These are phyloP conservation scores for Paxillus involutus DNA, from an alignment of 768 basidiomycete species.

Conservation along the genomic window DNA sequence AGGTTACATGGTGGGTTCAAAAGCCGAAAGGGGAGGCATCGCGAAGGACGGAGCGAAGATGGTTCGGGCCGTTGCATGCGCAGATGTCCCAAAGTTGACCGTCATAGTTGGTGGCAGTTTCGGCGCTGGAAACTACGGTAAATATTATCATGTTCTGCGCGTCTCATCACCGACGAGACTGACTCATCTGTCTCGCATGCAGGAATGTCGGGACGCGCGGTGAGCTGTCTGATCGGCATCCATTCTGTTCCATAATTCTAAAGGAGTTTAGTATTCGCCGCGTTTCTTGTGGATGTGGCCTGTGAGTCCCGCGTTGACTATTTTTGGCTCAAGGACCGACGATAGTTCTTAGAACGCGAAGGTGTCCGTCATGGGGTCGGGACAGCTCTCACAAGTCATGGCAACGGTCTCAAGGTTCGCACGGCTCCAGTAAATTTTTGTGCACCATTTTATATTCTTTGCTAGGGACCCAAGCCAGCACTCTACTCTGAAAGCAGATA, in stretches of 20 bases:
- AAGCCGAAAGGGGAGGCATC: conserved; percentile 92
- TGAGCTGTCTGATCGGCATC: conserved; percentile 40
- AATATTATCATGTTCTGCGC: conserved; percentile 1
- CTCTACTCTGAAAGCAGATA: conserved; percentile 69
- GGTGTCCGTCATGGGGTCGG: conserved; percentile 94
- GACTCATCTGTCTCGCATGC: conserved; percentile 6
- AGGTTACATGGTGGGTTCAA: conserved; percentile 96
- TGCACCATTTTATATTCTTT: background rate
- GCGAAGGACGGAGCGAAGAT: conserved; percentile 96
- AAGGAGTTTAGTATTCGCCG: conserved; percentile 71
- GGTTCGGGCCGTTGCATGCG: conserved; percentile 93
- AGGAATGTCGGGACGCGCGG: conserved; percentile 94
- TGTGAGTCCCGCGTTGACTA: conserved; percentile 42
- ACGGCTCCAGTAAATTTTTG: background rate
- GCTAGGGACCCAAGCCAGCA: conserved; percentile 79
- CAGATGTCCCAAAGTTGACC: conserved; percentile 92
- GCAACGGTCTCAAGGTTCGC: conserved; percentile 77
- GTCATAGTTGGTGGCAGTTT: conserved; percentile 93
- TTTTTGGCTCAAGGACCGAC: conserved; percentile 9
- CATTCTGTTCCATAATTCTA: conserved; percentile 4
- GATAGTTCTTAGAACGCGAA: conserved; percentile 67
- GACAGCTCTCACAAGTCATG: conserved; percentile 94
- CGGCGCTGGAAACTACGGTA: conserved; percentile 94
- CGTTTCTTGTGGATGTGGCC: conserved; percentile 99
- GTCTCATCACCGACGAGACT: conserved; percentile 6